A percentile compares a stretch with the other conserved stretches of the same genome.
phyloP scores from a whole-genome alignment of 2,329 filamentous ascomycete species.

The Fusarium chuoi region DNA sequence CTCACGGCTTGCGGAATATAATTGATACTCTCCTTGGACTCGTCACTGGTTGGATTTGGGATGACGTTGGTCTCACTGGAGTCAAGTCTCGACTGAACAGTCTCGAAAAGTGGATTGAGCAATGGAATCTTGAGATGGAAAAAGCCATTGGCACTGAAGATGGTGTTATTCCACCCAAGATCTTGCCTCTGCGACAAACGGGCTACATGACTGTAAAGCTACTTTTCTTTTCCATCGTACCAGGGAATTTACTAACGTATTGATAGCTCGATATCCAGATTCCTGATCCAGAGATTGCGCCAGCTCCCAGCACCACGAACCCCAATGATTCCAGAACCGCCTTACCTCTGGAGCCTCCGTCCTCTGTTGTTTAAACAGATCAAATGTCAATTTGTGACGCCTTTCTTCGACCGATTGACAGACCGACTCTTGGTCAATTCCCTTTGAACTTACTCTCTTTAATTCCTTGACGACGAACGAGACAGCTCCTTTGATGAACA shows the following conservation, averaged over 20 bases:
- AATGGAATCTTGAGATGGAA: constrained; percentile 83
- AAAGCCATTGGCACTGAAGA: constrained; percentile 63
- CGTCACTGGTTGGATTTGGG: constrained; percentile 93
- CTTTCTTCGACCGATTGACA: constrained; percentile 24
- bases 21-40: constrained; percentile 83
- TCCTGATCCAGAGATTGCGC: constrained; percentile 77
- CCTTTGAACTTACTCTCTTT: constrained; percentile 30
- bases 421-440: constrained; percentile 11
- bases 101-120: constrained; percentile 84
- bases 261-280: constrained; percentile 81
- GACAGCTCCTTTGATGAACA: constrained; percentile 40
- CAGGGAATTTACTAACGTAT: constrained; percentile 13
- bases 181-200: constrained; percentile 82
- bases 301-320: constrained; percentile 56
- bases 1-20: constrained; percentile 79
- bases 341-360: constrained; percentile 48
- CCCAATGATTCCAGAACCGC: constrained; percentile 52
- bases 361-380: constrained; percentile 37
- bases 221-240: not conserved
- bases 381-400: not conserved
- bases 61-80: constrained; percentile 82
- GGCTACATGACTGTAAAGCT: constrained; percentile 83
- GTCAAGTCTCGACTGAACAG: constrained; percentile 76
- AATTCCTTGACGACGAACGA: constrained; percentile 42
- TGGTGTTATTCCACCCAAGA: constrained; percentile 67